Percentiles rank a stretch among this genome's conserved stretches.
These are phyloP conservation scores for Serendipita vermifera DNA, from an alignment of 768 basidiomycete genomes.

Conservation along the genomic window DNA sequence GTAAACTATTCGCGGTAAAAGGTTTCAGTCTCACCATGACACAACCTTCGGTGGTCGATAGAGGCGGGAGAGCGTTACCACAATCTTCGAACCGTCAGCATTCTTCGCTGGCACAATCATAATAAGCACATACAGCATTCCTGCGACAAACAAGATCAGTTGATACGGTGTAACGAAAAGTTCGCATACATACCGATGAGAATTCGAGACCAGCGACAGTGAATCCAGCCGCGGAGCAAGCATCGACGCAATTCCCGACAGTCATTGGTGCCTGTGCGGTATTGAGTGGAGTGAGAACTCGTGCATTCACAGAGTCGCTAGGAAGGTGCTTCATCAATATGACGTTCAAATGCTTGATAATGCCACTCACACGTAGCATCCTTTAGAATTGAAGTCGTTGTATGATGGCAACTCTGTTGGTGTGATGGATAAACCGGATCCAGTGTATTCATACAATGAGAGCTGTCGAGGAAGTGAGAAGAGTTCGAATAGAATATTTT, in stretches of 20 bases:
- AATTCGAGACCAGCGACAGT: constrained; percentile 61
- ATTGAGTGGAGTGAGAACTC: constrained; percentile 37
- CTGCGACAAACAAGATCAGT: no score
- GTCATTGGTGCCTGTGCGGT: constrained; percentile 34
- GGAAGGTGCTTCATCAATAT: background rate
- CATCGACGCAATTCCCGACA: constrained; percentile 46
- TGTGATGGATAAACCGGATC: constrained; percentile 29
- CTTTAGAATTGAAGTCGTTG: constrained; percentile 43
- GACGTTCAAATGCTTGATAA: background rate
- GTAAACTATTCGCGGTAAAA: no score
- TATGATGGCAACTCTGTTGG: constrained; percentile 19
- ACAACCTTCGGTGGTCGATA: background rate
- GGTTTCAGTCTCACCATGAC: no score
- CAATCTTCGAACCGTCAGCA: no score
- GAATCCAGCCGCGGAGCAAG: constrained; percentile 44
- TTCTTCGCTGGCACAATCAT: no score
- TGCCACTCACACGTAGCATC: constrained; percentile 34
- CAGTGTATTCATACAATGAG: constrained; percentile 58
- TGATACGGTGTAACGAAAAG: no score
- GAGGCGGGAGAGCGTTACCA: background rate
- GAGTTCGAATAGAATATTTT: no score
- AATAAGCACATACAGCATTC: no score
- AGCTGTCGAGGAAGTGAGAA: constrained; percentile 23
- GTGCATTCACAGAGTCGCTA: constrained; percentile 48
- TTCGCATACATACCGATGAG: background rate